These are phyloP conservation scores for Mikania micrantha DNA, from an alignment of 129 eudicot species.

Conservation along the genomic window DNA sequence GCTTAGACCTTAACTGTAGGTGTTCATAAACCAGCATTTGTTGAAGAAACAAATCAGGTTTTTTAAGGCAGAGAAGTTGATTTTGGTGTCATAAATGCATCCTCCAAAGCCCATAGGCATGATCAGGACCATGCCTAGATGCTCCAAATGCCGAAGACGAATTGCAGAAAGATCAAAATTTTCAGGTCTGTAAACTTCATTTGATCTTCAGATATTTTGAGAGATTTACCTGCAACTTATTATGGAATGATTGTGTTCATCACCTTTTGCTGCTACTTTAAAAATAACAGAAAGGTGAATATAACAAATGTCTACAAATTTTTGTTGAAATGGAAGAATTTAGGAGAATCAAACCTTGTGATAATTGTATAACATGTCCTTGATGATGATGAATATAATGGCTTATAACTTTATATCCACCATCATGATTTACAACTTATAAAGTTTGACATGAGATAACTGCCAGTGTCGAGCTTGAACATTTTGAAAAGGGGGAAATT, in stretches of 20 bases:
- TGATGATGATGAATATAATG: no score
- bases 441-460: no score
- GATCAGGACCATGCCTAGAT: conserved; percentile 32
- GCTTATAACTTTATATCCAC: no score
- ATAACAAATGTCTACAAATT: conserved; percentile 35
- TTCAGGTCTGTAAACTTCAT: conserved; percentile 54
- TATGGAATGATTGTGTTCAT: not conserved
- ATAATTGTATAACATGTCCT: no score
- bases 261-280: not conserved
- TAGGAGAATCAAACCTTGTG: conserved; percentile 74
- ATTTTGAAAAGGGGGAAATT: no score
- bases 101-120: conserved; percentile 57
- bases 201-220: conserved; percentile 60
- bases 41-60: conserved; percentile 25
- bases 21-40: no score
- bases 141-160: conserved; percentile 36
- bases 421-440: no score
- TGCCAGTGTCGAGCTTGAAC: no score
- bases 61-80: conserved; percentile 37
- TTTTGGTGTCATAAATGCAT: conserved; percentile 37
- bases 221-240: not conserved
- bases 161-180: conserved; percentile 58
- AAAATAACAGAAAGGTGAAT: not conserved
- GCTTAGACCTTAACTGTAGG: no score
- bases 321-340: conserved; percentile 76